These are phyloP conservation scores for Coemansia guatemalensis DNA, from an alignment of 192 early-diverging fungal genomes.

Conservation along the genomic window DNA sequence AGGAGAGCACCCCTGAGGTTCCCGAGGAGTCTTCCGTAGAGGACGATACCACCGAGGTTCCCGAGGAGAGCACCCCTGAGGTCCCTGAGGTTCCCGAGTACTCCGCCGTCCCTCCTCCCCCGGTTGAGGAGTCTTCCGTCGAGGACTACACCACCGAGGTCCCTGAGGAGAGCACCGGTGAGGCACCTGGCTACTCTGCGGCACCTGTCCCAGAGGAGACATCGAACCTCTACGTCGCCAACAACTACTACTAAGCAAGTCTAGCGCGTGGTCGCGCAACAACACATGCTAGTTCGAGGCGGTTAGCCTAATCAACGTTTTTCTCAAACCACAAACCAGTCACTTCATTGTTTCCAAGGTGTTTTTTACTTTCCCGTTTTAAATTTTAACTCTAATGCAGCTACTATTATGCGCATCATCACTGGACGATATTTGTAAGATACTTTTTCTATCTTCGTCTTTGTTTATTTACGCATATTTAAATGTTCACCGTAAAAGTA, in stretches of 20 bases:
- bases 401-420: neutral
- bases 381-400: too few species aligned
- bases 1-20: conserved; percentile 4
- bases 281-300: conserved; percentile 14
- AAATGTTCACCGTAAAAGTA: too few species aligned
- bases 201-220: neutral
- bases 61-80: conserved; percentile 9
- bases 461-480: neutral
- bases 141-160: conserved; percentile 18
- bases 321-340: neutral
- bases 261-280: neutral
- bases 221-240: conserved; percentile 22
- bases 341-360: conserved; percentile 9
- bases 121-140: conserved; percentile 2
- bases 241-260: conserved; percentile 38
- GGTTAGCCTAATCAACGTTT: conserved; percentile 22
- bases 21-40: conserved; percentile 5
- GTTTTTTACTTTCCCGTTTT: conserved; percentile 16
- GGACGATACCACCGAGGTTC: conserved; percentile 11
- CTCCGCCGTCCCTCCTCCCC: neutral
- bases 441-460: neutral
- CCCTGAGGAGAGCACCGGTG: neutral
- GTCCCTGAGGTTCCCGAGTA: conserved; percentile 10
- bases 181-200: conserved; percentile 12
- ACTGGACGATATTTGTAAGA: too few species aligned